phyloP scores from a whole-genome alignment of 306 rosid genomes.

The Citrullus colocynthis region DNA sequence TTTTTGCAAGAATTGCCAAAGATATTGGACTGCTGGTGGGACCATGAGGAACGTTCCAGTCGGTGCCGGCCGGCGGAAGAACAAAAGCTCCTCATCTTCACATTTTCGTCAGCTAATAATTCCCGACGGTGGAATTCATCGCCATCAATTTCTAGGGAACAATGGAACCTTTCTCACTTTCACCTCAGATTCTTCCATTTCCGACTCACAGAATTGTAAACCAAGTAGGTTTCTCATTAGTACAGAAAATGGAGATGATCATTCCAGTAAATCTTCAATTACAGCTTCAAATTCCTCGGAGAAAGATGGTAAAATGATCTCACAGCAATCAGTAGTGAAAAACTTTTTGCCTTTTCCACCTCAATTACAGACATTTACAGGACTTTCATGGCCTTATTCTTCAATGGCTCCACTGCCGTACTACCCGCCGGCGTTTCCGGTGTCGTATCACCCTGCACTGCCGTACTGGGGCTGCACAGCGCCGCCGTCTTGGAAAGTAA shows the following conservation, averaged over 20 bases:
- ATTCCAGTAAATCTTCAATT: constrained; percentile 40
- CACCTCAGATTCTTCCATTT: constrained; percentile 43
- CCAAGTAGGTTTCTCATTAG: constrained; percentile 19
- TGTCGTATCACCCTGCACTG: constrained; percentile 40
- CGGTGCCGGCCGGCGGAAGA: constrained; percentile 88
- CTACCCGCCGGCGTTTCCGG: constrained; percentile 40
- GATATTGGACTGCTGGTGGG: constrained; percentile 96
- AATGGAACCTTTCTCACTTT: constrained; percentile 41
- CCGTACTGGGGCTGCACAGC: constrained; percentile 46
- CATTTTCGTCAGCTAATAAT: constrained; percentile 34
- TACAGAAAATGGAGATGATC: constrained; percentile 22
- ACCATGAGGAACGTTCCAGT: constrained; percentile 69
- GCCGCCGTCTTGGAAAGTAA: constrained; percentile 42
- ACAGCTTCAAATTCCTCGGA: constrained; percentile 41
- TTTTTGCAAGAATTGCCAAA: constrained; percentile 83
- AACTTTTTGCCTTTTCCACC: constrained; percentile 30
- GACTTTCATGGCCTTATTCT: constrained; percentile 36
- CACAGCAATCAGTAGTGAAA: constrained; percentile 25
- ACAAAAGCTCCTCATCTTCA: constrained; percentile 35
- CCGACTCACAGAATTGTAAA: constrained; percentile 7
- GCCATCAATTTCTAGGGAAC: constrained; percentile 26
- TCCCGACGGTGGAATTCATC: constrained; percentile 32
- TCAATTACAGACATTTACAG: constrained; percentile 39
- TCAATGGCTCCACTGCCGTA: constrained; percentile 35
- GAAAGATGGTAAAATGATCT: constrained; percentile 18